Base-by-base conservation (phyloP, 2,329 filamentous ascomycete species). In the Ophiostoma quercus region DNA sequence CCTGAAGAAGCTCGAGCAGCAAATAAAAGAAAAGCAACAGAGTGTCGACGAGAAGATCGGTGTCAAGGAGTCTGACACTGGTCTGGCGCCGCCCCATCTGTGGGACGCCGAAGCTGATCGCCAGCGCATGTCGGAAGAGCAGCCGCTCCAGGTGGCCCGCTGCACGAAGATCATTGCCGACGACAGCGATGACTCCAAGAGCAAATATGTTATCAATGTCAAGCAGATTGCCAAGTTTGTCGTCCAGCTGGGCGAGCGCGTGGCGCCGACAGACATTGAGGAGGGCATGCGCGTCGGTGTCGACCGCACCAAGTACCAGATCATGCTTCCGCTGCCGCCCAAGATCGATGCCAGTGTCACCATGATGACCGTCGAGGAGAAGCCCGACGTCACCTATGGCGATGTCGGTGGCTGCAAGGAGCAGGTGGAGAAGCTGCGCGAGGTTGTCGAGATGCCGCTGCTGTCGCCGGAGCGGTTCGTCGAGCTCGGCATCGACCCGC, bases 331-430 rank as follows among this genome's bases (percentile, higher is more conserved):
- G 47, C 83, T 99, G 69, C 95, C 95, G 62, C 95, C 95, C 47
- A 99, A 98, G 86, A 99, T 99, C 83, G 95, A 99, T 78, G 94
- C 95, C 69, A 97, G 92, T 75, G 95, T 99, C 74, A 99, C 95
- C 54, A 99, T 99, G 95, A 99, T 99, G 95, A 98, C 95, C 67
- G 95, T 99, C 74, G 95, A 99, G 84, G 95, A 99, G 83, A 99
- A 99, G 85, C 95, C 95, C 19, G 95, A 99, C 79, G 95, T 99
- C 72, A 99, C 95, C 73, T 99, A 99, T 76, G 95, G 95, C 75
- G 95, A 99, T 83, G 94, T 99, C 57, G 95, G 95, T 81, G 95
- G 95, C 70, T 98, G 94, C 87, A 99, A 99, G 82, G 95, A 99
- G 81, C 95, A 99, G 82, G 97, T 99, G 57, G 95, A 99, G 85